phyloP scores from a whole-genome alignment of 1,284 basidiomycete genomes.

The Cryptococcus maquisensis region DNA sequence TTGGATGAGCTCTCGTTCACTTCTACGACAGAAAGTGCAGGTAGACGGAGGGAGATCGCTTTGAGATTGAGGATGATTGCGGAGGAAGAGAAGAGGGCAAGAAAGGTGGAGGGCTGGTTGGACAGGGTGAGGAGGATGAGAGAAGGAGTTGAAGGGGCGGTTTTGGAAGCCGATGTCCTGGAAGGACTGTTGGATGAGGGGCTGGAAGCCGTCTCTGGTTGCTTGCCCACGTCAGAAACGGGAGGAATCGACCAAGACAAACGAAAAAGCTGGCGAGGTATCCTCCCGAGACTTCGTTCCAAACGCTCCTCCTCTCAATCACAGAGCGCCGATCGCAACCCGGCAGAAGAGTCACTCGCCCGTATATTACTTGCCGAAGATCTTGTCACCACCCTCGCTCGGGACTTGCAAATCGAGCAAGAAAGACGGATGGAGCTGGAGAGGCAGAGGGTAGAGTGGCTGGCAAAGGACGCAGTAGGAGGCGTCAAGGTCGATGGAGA shows the following conservation, averaged over 20 bases:
- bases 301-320: constrained; percentile 1
- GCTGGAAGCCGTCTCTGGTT: constrained; percentile 52
- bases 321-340: constrained; percentile 6
- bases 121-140: constrained; percentile 38
- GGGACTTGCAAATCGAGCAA: constrained; percentile 64
- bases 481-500: constrained; percentile 13
- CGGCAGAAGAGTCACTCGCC: constrained; percentile 49
- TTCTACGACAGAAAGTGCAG: constrained; percentile 67
- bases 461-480: constrained; percentile 40
- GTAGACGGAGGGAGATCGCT: constrained; percentile 67
- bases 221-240: neutral
- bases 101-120: constrained; percentile 41
- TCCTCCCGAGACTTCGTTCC: constrained; percentile 1
- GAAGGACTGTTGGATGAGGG: constrained; percentile 51
- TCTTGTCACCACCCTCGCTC: constrained; percentile 58
- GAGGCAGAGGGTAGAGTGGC: constrained; percentile 44
- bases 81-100: constrained; percentile 58
- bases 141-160: constrained; percentile 31
- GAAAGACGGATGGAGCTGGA: constrained; percentile 59
- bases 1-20: constrained; percentile 71
- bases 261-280: constrained; percentile 20
- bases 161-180: constrained; percentile 33
- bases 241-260: constrained; percentile 9
- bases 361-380: constrained; percentile 60
- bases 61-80: constrained; percentile 64